A percentile compares a stretch with the other conserved stretches of the same genome.
Conservation (phyloP, 2,329 filamentous ascomycete species). For the Diplodia mutila region DNA sequence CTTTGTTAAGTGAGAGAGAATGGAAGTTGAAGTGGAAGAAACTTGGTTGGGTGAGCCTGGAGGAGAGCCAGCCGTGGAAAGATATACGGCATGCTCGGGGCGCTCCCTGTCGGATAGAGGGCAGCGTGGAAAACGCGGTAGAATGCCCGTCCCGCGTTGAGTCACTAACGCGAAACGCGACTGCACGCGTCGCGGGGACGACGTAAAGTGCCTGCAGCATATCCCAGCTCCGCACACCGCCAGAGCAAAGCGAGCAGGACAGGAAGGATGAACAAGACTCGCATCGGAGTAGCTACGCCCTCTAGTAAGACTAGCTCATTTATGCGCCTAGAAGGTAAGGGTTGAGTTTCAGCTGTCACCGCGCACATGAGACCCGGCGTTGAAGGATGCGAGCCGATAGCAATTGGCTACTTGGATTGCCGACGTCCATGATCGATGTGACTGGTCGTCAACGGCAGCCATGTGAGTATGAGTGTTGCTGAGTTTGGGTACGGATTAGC, state of each 20-base stretch:
- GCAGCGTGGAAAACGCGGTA: background rate
- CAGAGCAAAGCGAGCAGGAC: background rate
- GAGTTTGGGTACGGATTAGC: too few species aligned
- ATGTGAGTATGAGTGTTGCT: background rate
- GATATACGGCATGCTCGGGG: background rate
- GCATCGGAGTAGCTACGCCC: too few species aligned
- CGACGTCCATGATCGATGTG: background rate
- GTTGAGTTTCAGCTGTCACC: background rate
- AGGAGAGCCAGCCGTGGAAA: background rate
- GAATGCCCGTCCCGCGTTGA: background rate
- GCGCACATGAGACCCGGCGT: background rate
- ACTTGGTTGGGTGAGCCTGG: background rate
- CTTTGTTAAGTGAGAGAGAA: too few species aligned
- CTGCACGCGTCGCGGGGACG: background rate
- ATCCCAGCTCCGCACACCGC: background rate
- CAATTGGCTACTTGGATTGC: background rate
- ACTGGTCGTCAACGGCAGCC: background rate
- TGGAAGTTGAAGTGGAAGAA: background rate
- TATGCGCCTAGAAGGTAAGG: background rate
- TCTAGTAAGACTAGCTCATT: background rate
- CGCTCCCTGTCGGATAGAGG: background rate
- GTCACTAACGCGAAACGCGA: background rate
- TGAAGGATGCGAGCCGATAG: too few species aligned
- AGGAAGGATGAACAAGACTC: too few species aligned
- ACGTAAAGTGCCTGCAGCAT: slow-evolving; percentile 3